These are phyloP conservation scores for Trametes cingulata DNA, from an alignment of 768 basidiomycete species.

Conservation along the genomic window DNA sequence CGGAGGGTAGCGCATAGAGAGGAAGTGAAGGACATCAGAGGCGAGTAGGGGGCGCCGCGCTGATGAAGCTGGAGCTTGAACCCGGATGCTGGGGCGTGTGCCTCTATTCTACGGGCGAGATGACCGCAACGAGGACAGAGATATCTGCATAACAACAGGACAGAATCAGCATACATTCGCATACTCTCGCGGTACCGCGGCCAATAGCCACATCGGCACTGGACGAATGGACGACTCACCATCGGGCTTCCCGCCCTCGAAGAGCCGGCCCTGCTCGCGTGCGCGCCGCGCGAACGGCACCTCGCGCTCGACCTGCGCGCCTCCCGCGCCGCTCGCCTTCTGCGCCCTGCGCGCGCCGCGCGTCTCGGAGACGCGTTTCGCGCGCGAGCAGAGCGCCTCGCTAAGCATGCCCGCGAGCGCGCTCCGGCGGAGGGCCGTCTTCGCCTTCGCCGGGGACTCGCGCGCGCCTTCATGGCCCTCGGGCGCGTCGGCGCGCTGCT, in stretches of 20 bases:
- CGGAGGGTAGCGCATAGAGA: too few species aligned
- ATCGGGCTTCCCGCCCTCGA: constrained; percentile 83
- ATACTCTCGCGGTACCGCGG: too few species aligned
- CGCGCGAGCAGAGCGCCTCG: constrained; percentile 80
- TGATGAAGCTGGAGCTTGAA: too few species aligned
- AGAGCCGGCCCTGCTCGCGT: constrained; percentile 67
- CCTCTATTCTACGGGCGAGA: constrained; percentile 44
- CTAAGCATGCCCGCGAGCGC: constrained; percentile 70
- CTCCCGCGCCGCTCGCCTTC: constrained; percentile 2
- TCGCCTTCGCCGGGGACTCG: constrained; percentile 12
- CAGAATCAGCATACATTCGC: too few species aligned
- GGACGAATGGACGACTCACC: constrained; percentile 48
- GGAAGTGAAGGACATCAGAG: too few species aligned
- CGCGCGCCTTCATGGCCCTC: too few species aligned
- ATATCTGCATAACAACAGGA: too few species aligned
- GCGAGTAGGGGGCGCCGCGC: too few species aligned
- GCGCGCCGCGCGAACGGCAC: constrained; percentile 87
- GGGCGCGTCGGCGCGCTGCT: too few species aligned
- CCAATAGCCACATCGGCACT: constrained; percentile 4
- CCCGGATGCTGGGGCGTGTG: too few species aligned
- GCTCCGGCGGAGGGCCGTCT: constrained; percentile 43
- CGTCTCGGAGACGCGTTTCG: constrained; percentile 63
- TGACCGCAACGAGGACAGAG: constrained; percentile 65
- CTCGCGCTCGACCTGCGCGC: constrained; percentile 41
- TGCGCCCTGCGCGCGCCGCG: constrained; percentile 4